Percentiles rank a stretch among this genome's conserved stretches.
Evolutionary conservation across 2,329 filamentous ascomycete species (phyloP).

Genomic region (Fusarium dimerum): DNA sequence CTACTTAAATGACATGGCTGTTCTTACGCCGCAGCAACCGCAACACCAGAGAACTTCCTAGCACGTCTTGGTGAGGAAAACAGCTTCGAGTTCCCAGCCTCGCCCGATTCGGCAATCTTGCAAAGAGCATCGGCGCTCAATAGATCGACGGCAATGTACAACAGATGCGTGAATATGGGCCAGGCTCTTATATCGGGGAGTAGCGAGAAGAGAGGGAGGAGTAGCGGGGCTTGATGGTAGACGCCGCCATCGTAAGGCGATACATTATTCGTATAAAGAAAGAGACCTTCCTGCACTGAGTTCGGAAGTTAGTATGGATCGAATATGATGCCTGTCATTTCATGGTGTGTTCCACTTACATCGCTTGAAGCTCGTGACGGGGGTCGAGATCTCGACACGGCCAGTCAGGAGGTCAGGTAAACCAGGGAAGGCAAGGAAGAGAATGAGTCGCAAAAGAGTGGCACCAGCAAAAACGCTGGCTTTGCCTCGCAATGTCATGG

Average conservation of each 20-base stretch:
- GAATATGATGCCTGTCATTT: background rate
- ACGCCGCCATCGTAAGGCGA: conserved; percentile 96
- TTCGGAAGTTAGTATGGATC: conserved; percentile 2
- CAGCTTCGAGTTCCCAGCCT: conserved; percentile 70
- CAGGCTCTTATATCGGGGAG: conserved; percentile 69
- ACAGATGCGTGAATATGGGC: conserved; percentile 73
- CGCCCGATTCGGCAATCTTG: conserved; percentile 78
- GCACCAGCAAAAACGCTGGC: conserved; percentile 70
- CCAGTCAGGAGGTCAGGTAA: conserved; percentile 84
- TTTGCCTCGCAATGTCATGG: conserved; percentile 44
- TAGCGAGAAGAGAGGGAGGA: conserved; percentile 88
- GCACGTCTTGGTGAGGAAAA: conserved; percentile 79
- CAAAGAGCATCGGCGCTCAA: conserved; percentile 78
- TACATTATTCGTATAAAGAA: conserved; percentile 93
- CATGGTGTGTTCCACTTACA: conserved; percentile 53
- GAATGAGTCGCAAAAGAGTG: conserved; percentile 73
- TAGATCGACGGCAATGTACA: conserved; percentile 82
- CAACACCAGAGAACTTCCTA: conserved; percentile 71
- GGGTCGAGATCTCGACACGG: conserved; percentile 94
- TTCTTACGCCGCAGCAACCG: conserved; percentile 76
- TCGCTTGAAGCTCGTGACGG: conserved; percentile 97
- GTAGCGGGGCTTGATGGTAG: conserved; percentile 78
- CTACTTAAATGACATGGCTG: conserved; percentile 1
- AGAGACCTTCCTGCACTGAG: conserved; percentile 81
- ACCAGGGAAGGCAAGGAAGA: conserved; percentile 79